A percentile compares a stretch with the other conserved stretches of the same genome.
These are phyloP conservation scores for Leishmania gerbilli DNA, from an alignment of 208 protist species.

Conservation along the genomic window DNA sequence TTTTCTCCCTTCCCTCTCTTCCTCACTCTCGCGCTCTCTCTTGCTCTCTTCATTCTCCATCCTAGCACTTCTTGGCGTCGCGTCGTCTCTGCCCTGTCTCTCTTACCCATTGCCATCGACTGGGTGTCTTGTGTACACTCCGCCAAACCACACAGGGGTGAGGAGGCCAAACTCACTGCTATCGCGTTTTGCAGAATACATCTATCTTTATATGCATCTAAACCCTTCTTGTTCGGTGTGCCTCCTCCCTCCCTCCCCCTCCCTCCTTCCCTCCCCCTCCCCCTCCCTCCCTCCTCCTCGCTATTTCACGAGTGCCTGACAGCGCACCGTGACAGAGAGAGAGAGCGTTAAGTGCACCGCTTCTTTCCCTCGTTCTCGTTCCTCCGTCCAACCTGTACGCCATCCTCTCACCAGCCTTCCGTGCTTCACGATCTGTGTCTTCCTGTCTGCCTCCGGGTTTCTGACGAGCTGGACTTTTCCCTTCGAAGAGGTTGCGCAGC, in stretches of 20 bases:
- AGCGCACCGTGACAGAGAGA: not conserved
- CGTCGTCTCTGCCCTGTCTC: not conserved
- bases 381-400: not conserved
- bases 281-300: no score
- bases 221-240: no score
- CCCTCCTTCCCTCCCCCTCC: no score
- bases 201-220: no score
- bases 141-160: not conserved
- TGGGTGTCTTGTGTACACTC: slow-evolving; percentile 2
- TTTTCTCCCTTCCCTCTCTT: not conserved
- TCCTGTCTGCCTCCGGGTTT: not conserved
- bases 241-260: no score
- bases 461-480: not conserved
- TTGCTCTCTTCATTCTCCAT: not conserved
- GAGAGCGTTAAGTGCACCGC: not conserved
- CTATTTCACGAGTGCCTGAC: no score
- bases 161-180: no score
- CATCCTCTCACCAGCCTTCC: not conserved
- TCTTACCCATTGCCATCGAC: not conserved
- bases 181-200: no score
- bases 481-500: no score
- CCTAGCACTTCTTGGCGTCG: not conserved
- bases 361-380: not conserved
- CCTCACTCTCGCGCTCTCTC: not conserved
- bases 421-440: not conserved